These are phyloP conservation scores for Populus trichocarpa DNA, from an alignment of 441 rosid species.

Conservation along the genomic window DNA sequence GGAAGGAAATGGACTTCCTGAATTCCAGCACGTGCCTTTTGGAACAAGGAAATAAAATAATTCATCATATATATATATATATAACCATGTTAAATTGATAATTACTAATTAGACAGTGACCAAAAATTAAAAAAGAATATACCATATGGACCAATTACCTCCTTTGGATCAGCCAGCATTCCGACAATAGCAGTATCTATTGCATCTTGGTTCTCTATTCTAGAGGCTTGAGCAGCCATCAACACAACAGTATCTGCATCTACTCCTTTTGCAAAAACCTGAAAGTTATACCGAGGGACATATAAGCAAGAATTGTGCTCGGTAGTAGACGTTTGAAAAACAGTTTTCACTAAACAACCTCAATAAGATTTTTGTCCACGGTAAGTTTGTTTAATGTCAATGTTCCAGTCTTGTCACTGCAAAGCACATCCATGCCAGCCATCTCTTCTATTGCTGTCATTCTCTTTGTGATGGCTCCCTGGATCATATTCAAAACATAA, in stretches of 20 bases:
- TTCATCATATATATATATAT: neutral
- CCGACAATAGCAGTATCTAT: constrained; percentile 93
- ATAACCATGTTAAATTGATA: neutral
- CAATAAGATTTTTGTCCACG: constrained; percentile 83
- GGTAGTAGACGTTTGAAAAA: neutral
- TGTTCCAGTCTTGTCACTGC: constrained; percentile 98
- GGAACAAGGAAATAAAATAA: neutral
- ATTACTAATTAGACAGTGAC: neutral
- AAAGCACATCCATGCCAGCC: constrained; percentile 99
- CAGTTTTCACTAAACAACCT: constrained; percentile 43
- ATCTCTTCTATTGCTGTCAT: constrained; percentile 99
- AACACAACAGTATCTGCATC: constrained; percentile 79
- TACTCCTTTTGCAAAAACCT: constrained; percentile 87
- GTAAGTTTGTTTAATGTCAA: constrained; percentile 86
- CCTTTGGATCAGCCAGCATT: constrained; percentile 95
- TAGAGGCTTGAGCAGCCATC: constrained; percentile 96
- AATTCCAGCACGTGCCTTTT: constrained; percentile 90
- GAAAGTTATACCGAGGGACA: constrained; percentile 18
- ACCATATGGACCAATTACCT: constrained; percentile 37
- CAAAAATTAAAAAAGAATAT: neutral
- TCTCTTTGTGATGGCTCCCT: constrained; percentile 99
- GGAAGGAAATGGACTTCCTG: constrained; percentile 94
- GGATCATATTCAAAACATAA: constrained; percentile 11
- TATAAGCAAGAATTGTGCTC: constrained; percentile 6
- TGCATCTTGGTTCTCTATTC: constrained; percentile 91